Evolutionary conservation across 2,329 filamentous ascomycete genomes (phyloP), one percentile per base, ranked within the genome.

Genomic region (Fusarium sublunatum): DNA sequence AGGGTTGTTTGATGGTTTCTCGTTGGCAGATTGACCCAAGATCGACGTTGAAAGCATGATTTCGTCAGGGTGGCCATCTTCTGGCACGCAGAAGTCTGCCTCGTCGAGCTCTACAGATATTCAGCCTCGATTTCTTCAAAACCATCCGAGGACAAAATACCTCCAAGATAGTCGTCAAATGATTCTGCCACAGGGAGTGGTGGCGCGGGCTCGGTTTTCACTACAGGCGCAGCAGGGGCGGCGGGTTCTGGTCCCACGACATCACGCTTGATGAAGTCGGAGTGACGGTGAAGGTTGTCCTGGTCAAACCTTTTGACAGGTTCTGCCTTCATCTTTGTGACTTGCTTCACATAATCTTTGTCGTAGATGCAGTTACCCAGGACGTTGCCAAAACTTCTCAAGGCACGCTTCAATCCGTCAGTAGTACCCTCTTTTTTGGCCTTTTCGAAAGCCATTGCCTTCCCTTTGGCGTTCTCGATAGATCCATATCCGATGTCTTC

Each of bases 281-380:
- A 79, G 75, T 97, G 93, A 35, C 94, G 86, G 76, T 97, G 89
- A 34, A 98, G 82, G 36, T 89, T 89, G n/a, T 85, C 83, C 61
- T 91, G 87, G 67, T 94, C 88, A 78, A 93, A 97, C 75, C 86
- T 92, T 28, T 87, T 85, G 43, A 77, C 73, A 5, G 92, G 91
- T 53, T 85, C 83, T 13, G 88, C 86, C 81, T 96, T 98, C 72
- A 99, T 83, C 78, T 92, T 96, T 47, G 89, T 91, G n/a, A 98
- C 91, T 74, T 92, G 93, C 48, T 88, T 84, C 53, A 99, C 82
- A 74, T 97, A 99, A 60, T 94, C 89, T 77, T 97, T 96, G 79
- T 99, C 95, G 77, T 99, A 98, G 57, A 99, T 88, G 81, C 95
- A 99, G 74, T 98, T 99, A n/a, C 95, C 95, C 51, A 99, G 82